These are phyloP conservation scores for Fragosphaeria purpurea DNA, from an alignment of 2,329 filamentous ascomycete genomes.

Conservation along the genomic window DNA sequence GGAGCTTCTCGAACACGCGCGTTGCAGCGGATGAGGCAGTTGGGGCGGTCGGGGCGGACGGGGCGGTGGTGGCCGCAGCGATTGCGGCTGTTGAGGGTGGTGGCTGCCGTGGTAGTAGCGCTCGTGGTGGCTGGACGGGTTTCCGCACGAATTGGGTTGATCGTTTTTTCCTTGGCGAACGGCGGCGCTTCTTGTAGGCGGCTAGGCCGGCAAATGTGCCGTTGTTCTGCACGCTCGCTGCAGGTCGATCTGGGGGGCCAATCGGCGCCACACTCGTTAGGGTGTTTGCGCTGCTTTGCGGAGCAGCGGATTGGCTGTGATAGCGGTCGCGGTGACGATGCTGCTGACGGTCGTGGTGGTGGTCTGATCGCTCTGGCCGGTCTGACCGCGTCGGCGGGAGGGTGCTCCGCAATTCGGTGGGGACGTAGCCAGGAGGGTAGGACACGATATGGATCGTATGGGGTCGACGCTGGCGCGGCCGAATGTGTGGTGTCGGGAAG, in stretches of 20 bases:
- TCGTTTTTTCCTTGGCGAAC: no score
- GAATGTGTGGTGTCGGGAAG: conserved; percentile 33
- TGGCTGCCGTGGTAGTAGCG: neutral
- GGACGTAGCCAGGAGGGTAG: conserved; percentile 32
- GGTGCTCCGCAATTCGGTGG: conserved; percentile 25
- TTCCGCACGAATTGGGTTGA: no score
- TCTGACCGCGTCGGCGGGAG: neutral
- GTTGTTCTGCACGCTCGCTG: no score
- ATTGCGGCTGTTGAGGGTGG: neutral
- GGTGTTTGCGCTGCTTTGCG: no score
- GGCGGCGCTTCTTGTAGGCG: no score
- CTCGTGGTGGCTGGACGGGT: no score
- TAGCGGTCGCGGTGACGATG: no score
- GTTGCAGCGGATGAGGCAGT: neutral
- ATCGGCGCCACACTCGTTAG: no score
- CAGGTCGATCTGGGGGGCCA: no score
- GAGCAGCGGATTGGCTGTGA: no score
- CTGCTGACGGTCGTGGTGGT: neutral
- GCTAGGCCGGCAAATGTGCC: no score
- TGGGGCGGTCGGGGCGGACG: neutral
- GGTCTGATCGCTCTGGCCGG: neutral
- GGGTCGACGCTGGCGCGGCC: conserved; percentile 39
- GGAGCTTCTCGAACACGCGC: conserved; percentile 19
- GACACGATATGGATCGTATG: conserved; percentile 47
- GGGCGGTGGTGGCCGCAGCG: neutral